These are phyloP conservation scores for Leishmania martiniquensis DNA, from an alignment of 208 protist species.

Conservation along the genomic window DNA sequence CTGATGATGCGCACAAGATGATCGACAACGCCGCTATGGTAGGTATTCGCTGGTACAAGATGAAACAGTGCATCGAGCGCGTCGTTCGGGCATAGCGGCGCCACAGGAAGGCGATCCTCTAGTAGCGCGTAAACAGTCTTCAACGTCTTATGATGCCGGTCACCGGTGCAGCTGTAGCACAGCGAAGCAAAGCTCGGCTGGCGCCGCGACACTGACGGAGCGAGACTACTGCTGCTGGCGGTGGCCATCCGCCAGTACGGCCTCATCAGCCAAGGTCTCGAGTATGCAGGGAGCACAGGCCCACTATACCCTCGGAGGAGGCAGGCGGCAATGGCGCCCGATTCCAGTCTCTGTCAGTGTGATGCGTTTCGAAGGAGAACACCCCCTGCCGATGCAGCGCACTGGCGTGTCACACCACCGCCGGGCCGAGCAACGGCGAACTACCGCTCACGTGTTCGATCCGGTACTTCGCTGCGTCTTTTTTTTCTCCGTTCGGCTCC, in stretches of 20 bases:
- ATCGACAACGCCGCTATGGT: constrained; percentile 25
- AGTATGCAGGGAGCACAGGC: not conserved
- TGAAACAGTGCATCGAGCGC: constrained; percentile 25
- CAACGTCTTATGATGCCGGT: not conserved
- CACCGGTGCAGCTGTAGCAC: not conserved
- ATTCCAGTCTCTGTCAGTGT: not conserved
- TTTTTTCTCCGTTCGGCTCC: not conserved
- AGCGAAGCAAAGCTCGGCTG: not conserved
- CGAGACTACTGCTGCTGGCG: not conserved
- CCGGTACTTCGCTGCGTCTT: not conserved
- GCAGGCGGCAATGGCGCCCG: not conserved
- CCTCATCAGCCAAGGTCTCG: not conserved
- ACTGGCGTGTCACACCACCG: not conserved
- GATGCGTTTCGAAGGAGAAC: not conserved
- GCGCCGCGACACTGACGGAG: not conserved
- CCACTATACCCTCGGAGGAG: not conserved
- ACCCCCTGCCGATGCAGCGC: not conserved
- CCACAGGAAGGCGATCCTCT: constrained; percentile 28
- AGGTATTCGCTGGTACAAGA: not conserved
- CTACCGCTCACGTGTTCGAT: not conserved
- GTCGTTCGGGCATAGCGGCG: constrained; percentile 30
- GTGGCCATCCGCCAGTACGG: not conserved
- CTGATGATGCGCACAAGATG: constrained; percentile 21
- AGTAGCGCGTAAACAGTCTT: constrained; percentile 15
- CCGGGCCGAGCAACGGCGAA: not conserved